These are phyloP conservation scores for Tylopilus intermedius DNA, from an alignment of 768 basidiomycete genomes.

Conservation along the genomic window DNA sequence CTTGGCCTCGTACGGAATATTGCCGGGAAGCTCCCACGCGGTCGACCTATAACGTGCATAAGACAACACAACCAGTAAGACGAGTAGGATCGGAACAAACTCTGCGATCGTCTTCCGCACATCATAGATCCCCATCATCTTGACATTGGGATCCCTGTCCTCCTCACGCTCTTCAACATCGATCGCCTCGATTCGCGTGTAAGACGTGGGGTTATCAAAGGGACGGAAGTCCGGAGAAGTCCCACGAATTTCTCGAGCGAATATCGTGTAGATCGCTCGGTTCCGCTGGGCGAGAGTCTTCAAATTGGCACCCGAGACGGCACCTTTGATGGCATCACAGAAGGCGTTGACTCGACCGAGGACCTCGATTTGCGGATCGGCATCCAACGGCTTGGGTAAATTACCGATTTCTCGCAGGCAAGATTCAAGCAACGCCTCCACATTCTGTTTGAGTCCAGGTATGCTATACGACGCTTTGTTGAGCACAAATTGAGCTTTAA, in stretches of 20 bases:
- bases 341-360: no score
- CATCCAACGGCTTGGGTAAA: no score
- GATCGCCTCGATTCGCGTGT: neutral
- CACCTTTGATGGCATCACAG: no score
- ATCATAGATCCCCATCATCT: constrained; percentile 28
- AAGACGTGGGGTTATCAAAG: constrained; percentile 13
- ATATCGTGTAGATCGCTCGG: no score
- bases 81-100: constrained; percentile 20
- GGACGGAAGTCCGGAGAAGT: constrained; percentile 43
- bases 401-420: constrained; percentile 30
- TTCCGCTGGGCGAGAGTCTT: no score
- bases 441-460: no score
- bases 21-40: no score
- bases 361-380: no score
- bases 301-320: no score
- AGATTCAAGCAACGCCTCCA: constrained; percentile 28
- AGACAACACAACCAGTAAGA: neutral
- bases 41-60: constrained; percentile 9
- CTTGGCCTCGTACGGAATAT: no score
- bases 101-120: constrained; percentile 33
- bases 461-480: no score
- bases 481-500: no score
- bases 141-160: neutral
- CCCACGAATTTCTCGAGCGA: constrained; percentile 16
- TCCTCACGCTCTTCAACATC: neutral